These are phyloP conservation scores for Exophiala lecanii-corni DNA, from an alignment of 2,329 filamentous ascomycete genomes.

Conservation along the genomic window DNA sequence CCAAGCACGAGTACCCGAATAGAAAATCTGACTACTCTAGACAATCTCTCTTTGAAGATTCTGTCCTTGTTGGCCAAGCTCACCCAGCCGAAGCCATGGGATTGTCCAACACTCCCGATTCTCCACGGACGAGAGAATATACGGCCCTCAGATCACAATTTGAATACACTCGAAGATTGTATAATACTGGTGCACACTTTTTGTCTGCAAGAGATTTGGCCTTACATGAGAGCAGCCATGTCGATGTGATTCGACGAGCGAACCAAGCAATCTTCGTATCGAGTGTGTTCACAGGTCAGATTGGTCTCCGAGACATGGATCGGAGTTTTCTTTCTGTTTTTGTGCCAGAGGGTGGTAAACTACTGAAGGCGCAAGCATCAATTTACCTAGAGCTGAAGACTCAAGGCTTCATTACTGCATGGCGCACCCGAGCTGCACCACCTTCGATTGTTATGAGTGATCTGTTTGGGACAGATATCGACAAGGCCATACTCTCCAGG, in stretches of 20 bases:
- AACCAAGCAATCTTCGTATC: slow-evolving; percentile 63
- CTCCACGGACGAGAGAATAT: slow-evolving; percentile 58
- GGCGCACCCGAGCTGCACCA: slow-evolving; percentile 52
- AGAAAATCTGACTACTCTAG: slow-evolving; percentile 57
- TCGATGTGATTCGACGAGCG: slow-evolving; percentile 58
- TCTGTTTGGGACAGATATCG: slow-evolving; percentile 56
- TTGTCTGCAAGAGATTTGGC: slow-evolving; percentile 51
- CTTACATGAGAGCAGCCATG: slow-evolving; percentile 48
- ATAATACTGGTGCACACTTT: slow-evolving; percentile 53
- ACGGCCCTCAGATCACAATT: slow-evolving; percentile 58
- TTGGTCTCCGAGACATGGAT: slow-evolving; percentile 60
- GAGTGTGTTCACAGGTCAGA: slow-evolving; percentile 59
- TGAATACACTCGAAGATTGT: slow-evolving; percentile 59
- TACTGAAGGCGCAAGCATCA: slow-evolving; percentile 57
- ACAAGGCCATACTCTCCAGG: slow-evolving; percentile 49
- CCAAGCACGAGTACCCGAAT: slow-evolving; percentile 41
- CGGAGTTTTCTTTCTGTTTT: slow-evolving; percentile 61
- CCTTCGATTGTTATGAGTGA: slow-evolving; percentile 55
- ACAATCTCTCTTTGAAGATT: slow-evolving; percentile 49
- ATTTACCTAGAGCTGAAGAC: slow-evolving; percentile 63
- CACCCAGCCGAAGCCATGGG: slow-evolving; percentile 44
- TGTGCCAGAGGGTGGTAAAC: slow-evolving; percentile 53
- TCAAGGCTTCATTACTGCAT: slow-evolving; percentile 60
- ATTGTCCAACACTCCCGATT: slow-evolving; percentile 52
- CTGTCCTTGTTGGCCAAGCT: slow-evolving; percentile 14